Percentiles rank a stretch among this genome's conserved stretches.
Evolutionary conservation across 192 early-diverging fungal genomes (phyloP).

Genomic region (Chytriomyces sp.): DNA sequence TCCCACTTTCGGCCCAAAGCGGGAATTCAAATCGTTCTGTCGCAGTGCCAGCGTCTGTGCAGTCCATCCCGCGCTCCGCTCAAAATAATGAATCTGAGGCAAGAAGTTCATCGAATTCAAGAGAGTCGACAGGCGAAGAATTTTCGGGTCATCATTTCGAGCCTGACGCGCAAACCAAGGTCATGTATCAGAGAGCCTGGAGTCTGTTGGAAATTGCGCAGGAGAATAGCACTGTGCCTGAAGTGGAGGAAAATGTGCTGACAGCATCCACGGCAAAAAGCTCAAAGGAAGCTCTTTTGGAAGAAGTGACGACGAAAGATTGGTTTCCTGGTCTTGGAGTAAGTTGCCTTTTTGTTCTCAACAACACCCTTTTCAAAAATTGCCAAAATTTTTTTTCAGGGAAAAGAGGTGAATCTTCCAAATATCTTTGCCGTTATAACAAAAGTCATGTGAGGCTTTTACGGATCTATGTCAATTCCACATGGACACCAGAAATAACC

Average conservation of each 20-base stretch:
- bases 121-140: too few relatives aligned
- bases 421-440: conserved; percentile 43
- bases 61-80: too few relatives aligned
- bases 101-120: too few relatives aligned
- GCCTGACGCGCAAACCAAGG: conserved; percentile 8
- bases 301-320: conserved; percentile 34
- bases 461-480: neutral
- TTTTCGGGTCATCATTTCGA: neutral
- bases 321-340: conserved; percentile 56
- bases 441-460: conserved; percentile 31
- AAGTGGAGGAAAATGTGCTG: neutral
- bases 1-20: too few relatives aligned
- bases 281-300: conserved; percentile 8
- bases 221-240: neutral
- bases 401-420: conserved; percentile 35
- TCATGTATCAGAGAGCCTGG: conserved; percentile 35
- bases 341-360: conserved; percentile 14
- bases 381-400: conserved; percentile 36
- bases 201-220: conserved; percentile 32
- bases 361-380: too few relatives aligned
- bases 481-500: neutral
- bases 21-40: too few relatives aligned
- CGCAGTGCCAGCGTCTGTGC: too few relatives aligned
- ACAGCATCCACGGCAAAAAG: too few relatives aligned
- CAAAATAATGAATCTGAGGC: too few relatives aligned